A percentile compares a stretch with the other conserved stretches of the same genome.
Conservation (phyloP, 2,329 filamentous ascomycete species). For the Incumbomyces delicatus region DNA sequence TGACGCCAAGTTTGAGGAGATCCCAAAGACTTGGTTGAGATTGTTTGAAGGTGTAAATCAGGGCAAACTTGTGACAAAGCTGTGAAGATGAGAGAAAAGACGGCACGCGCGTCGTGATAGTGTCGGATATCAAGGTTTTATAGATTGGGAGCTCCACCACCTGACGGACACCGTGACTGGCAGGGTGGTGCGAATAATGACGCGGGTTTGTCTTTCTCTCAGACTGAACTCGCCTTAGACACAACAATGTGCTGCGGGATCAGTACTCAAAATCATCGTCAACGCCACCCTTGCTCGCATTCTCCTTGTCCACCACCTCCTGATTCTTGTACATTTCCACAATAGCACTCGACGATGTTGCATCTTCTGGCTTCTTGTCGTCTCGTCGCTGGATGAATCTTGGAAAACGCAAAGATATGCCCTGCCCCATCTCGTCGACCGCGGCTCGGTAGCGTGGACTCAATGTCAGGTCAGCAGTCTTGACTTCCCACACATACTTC, state of each 20-base stretch:
- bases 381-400: slow-evolving; percentile 85
- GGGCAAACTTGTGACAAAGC: slow-evolving; percentile 41
- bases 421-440: slow-evolving; percentile 66
- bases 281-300: slow-evolving; percentile 70
- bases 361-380: slow-evolving; percentile 91
- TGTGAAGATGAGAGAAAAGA: no score
- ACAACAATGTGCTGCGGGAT: not conserved
- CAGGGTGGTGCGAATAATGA: no score
- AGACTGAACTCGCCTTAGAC: no score
- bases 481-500: slow-evolving; percentile 91
- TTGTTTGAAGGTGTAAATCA: slow-evolving; percentile 64
- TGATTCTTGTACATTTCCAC: slow-evolving; percentile 97
- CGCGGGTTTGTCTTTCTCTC: no score
- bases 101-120: no score
- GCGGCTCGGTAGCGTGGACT: slow-evolving; percentile 92
- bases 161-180: no score
- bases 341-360: slow-evolving; percentile 73
- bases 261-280: slow-evolving; percentile 98
- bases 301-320: slow-evolving; percentile 77
- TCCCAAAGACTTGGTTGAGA: slow-evolving; percentile 42
- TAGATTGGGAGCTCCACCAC: no score
- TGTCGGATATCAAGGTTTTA: no score
- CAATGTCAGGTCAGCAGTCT: slow-evolving; percentile 88
- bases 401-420: slow-evolving; percentile 83
- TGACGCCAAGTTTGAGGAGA: slow-evolving; percentile 36